These are phyloP conservation scores for Monilinia polystroma DNA, from an alignment of 2,329 filamentous ascomycete species.

Conservation along the genomic window DNA sequence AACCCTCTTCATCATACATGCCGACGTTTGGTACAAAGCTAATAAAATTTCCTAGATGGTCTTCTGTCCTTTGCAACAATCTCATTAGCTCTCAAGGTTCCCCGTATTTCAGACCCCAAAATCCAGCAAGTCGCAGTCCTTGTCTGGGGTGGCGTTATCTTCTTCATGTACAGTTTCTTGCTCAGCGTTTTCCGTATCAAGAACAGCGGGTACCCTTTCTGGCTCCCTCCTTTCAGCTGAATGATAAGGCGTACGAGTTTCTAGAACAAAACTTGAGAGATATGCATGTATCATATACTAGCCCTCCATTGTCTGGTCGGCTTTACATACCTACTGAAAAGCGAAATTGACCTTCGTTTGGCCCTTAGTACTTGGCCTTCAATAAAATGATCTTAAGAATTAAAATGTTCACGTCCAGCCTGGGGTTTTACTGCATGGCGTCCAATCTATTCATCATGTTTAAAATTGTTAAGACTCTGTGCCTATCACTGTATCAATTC, in stretches of 20 bases:
- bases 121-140: slow-evolving; percentile 80
- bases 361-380: slow-evolving; percentile 2
- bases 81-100: slow-evolving; percentile 86
- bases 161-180: slow-evolving; percentile 89
- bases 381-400: not conserved
- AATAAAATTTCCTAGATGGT: slow-evolving; percentile 54
- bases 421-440: not conserved
- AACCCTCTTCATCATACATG: slow-evolving; percentile 32
- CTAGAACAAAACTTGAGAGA: not conserved
- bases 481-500: not conserved
- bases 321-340: slow-evolving; percentile 21
- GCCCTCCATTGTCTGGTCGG: slow-evolving; percentile 2
- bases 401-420: not conserved
- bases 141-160: slow-evolving; percentile 72
- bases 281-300: slow-evolving; percentile 20
- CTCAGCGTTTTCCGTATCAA: slow-evolving; percentile 92
- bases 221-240: slow-evolving; percentile 73
- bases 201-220: slow-evolving; percentile 94
- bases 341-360: slow-evolving; percentile 4
- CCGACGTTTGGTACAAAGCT: slow-evolving; percentile 18
- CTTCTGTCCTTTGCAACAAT: slow-evolving; percentile 87
- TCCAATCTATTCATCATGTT: not conserved
- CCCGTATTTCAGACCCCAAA: slow-evolving; percentile 75
- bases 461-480: not conserved
- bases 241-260: not conserved